Evolutionary conservation across 1,284 basidiomycete species (phyloP), one percentile per base, ranked within the genome.

Genomic region (Ceratobasidium sp.): DNA sequence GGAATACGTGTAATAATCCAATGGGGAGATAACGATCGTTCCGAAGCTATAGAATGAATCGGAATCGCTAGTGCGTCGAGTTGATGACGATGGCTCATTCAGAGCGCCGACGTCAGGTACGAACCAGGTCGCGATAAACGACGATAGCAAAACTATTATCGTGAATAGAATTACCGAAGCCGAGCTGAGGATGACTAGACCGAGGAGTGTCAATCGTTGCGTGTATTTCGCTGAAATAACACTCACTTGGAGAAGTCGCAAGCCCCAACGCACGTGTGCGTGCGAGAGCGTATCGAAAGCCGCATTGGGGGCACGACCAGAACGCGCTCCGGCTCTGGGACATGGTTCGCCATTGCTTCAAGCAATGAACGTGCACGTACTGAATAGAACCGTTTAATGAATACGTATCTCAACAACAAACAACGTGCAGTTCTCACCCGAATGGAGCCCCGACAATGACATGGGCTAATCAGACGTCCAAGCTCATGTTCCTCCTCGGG

Each of bases 381-480:
- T 92, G 77, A 46, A 73, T 55, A 57, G 61, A 76, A 28, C 11
- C 77, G 59, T 76, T 76, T n/a, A n/a, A 66, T 38, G 64, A 55
- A 74, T 26, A 61, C 54, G 49, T 46, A 52, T 49, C 49, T 73
- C 35, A 71, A 61, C 44, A 74, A 38, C 43, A 35, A 58, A 58
- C 35, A 58, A 26, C 21, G 30, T 1, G 16, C 54, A 61, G 44
- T 9, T 73, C 89, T 80, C 80, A 92, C 91, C 75, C 88, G 90
- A 67, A 93, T 92, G n/a, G 89, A 88, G 35, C 92, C 92, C 75
- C 86, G 89, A 81, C 91, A 94, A 0, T 89, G 85, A 80, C 92
- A 93, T 6, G 92, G 91, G 44, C 88, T 86, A 76, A 93, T 91
- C 73, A 93, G 86, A 71, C 87, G 85, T 6, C 91, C 91, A 43